Conservation (phyloP, 73 alveolate species). For the Loxodes magnus region DNA sequence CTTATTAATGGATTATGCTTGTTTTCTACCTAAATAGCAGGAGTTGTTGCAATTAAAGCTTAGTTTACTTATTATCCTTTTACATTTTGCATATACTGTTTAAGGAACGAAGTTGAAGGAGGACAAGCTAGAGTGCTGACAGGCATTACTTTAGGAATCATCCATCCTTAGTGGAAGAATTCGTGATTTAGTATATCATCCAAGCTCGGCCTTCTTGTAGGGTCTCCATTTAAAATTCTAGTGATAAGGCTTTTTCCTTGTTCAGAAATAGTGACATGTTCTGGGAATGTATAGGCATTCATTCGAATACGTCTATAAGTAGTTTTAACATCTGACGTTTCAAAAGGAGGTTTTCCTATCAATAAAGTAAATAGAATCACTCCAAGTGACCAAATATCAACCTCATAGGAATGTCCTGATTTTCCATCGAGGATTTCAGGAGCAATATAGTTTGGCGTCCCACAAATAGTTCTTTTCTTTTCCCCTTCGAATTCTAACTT, state of each 20-base stretch:
- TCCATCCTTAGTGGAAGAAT: slow-evolving; percentile 30
- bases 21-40: background rate
- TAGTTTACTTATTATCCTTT: background rate
- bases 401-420: slow-evolving; percentile 55
- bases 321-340: slow-evolving; percentile 76
- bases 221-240: slow-evolving; percentile 63
- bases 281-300: slow-evolving; percentile 81
- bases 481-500: slow-evolving; percentile 85
- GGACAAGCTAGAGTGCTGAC: slow-evolving; percentile 82
- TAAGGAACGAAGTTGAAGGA: slow-evolving; percentile 76
- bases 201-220: slow-evolving; percentile 29
- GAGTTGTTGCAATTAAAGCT: background rate
- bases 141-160: slow-evolving; percentile 89
- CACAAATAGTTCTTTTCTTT: slow-evolving; percentile 85
- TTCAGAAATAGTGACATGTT: slow-evolving; percentile 70
- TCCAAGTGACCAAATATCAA: slow-evolving; percentile 80
- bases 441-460: slow-evolving; percentile 87
- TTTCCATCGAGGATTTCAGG: slow-evolving; percentile 71
- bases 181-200: slow-evolving; percentile 32
- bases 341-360: slow-evolving; percentile 78
- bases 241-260: slow-evolving; percentile 76
- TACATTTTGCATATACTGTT: slow-evolving; percentile 53
- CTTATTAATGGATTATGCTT: background rate
- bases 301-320: slow-evolving; percentile 82
- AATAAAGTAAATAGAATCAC: slow-evolving; percentile 53